Base-by-base conservation (phyloP, 2,329 filamentous ascomycete species). In the Sarocladiaceae sp. region DNA sequence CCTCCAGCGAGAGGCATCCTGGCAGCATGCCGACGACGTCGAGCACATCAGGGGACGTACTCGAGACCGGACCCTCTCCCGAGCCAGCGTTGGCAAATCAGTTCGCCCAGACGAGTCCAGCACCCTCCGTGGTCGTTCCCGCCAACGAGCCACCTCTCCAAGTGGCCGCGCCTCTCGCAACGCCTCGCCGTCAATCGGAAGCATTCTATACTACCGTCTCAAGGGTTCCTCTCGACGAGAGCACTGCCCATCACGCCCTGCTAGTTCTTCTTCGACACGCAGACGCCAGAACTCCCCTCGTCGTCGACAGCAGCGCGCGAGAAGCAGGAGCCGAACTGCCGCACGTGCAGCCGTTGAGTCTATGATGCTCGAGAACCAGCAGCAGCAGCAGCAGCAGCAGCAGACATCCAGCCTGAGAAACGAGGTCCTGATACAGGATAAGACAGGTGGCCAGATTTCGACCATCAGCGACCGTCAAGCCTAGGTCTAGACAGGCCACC, bases 51-150 rank as follows among this genome's bases (percentile, higher is more conserved):
- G 66, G 47, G 66, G 66, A 23, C 65, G 66, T 48, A 68, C 61
- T 51, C 59, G 65, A 48, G 61, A 64, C 47, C 61, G 66, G 46
- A 67, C 63, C 53, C 56, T 58, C 27, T 63, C 58, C 33, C 58
- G 63, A 29, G 49, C 57, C 23, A 24, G 16, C 44, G 55, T 53
- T 45, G 52, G 60, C 43, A 57, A 58, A 42, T 51, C 58, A 34
- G 53, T 61, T 34, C 61, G 61, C 26, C 50, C 63, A 4, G 64
- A 68, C 24, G 66, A 68, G 43, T 66, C 65, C 15, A 68, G 66
- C 61, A 69, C 63, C 6, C 58, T 69, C 23, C 62, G 66, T 43
- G 66, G 66, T 33, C 62, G 66, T 32, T 67, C 66, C 43, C 64
- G 63, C 21, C 59, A 62, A 12, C 62, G 66, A 40, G 65, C 65